phyloP scores from a whole-genome alignment of 768 basidiomycete genomes.

The Phaeotremella skinneri region DNA sequence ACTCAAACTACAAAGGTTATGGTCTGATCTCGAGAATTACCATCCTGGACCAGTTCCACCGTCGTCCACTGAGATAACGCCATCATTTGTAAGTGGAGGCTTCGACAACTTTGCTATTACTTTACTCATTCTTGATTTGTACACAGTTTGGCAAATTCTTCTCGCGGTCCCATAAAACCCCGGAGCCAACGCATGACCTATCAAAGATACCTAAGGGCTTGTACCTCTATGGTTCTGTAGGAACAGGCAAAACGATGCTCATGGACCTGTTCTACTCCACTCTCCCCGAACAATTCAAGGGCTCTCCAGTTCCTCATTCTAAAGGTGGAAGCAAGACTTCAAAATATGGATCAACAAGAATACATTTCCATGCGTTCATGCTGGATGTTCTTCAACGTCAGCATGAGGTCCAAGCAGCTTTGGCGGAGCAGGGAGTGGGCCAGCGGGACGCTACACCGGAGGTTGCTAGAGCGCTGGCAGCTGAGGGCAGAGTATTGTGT shows the following conservation, averaged over 20 bases:
- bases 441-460: slow-evolving; percentile 81
- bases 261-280: slow-evolving; percentile 96
- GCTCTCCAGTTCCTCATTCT: slow-evolving; percentile 33
- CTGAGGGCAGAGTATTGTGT: slow-evolving; percentile 79
- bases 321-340: slow-evolving; percentile 7
- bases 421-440: slow-evolving; percentile 57
- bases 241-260: slow-evolving; percentile 92
- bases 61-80: slow-evolving; percentile 34
- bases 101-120: slow-evolving; percentile 6
- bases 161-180: slow-evolving; percentile 13
- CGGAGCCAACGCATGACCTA: slow-evolving; percentile 52
- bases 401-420: slow-evolving; percentile 31
- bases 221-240: slow-evolving; percentile 94
- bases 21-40: slow-evolving; percentile 69
- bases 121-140: not conserved
- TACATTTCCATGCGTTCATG: slow-evolving; percentile 99
- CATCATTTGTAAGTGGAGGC: slow-evolving; percentile 39
- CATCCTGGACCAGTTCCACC: slow-evolving; percentile 64
- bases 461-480: slow-evolving; percentile 80
- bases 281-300: slow-evolving; percentile 54
- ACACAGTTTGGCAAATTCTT: slow-evolving; percentile 35
- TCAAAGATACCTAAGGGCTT: slow-evolving; percentile 73
- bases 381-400: slow-evolving; percentile 90
- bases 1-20: slow-evolving; percentile 72
- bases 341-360: slow-evolving; percentile 55